Evolutionary conservation across 2,329 filamentous ascomycete genomes (phyloP).

Genomic region (Epichloe brachyelytri): DNA sequence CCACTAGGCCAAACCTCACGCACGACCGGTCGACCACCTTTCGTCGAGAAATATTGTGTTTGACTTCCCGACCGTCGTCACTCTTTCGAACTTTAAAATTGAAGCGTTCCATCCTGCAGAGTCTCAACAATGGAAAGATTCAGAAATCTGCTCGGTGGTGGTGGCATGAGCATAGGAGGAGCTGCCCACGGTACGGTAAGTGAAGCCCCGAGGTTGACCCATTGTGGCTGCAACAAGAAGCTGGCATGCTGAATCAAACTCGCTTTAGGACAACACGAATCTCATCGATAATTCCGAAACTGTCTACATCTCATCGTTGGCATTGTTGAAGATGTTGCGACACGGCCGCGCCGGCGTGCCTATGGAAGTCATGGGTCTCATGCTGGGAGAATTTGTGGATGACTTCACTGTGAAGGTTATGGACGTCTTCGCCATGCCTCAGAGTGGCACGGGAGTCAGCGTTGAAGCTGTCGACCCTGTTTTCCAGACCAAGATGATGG

Average conservation of each 20-base stretch:
- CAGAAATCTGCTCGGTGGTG: slow-evolving; percentile 73
- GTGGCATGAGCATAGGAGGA: slow-evolving; percentile 51
- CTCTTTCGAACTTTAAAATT: not conserved
- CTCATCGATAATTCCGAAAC: slow-evolving; percentile 99
- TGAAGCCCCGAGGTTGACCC: slow-evolving; percentile 5
- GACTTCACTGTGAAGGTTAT: slow-evolving; percentile 98
- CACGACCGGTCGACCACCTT: not conserved
- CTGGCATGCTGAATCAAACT: not conserved
- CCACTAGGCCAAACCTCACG: not conserved
- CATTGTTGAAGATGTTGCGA: slow-evolving; percentile 94
- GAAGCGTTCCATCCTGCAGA: not conserved
- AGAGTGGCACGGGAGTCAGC: slow-evolving; percentile 94
- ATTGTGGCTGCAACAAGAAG: not conserved
- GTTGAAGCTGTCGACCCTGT: slow-evolving; percentile 97
- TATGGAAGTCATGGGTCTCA: slow-evolving; percentile 99
- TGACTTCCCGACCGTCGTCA: not conserved
- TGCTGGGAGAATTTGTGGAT: slow-evolving; percentile 97
- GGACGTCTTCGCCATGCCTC: slow-evolving; percentile 98
- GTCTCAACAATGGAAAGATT: slow-evolving; percentile 67
- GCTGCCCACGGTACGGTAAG: slow-evolving; percentile 27
- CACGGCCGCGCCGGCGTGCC: slow-evolving; percentile 95
- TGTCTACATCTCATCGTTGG: slow-evolving; percentile 96
- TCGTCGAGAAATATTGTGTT: not conserved
- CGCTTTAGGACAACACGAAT: slow-evolving; percentile 66
- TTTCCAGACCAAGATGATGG: slow-evolving; percentile 99